A percentile compares a stretch with the other conserved stretches of the same genome.
phyloP scores from a whole-genome alignment of 257 asterid genomes.

The Plantago elongata region DNA sequence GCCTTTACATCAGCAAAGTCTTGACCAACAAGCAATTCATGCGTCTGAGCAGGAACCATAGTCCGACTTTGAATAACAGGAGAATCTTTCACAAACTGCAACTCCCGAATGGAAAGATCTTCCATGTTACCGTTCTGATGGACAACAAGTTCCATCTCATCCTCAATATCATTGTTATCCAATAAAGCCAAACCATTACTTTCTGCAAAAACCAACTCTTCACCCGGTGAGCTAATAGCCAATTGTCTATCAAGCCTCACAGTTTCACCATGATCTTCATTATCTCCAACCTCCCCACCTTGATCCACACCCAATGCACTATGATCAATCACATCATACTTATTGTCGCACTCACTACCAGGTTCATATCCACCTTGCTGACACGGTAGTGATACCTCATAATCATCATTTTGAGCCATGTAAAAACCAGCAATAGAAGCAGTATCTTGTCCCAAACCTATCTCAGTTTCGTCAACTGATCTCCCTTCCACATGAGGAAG shows the following conservation, averaged over 20 bases:
- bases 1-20: slow-evolving; percentile 64
- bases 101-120: slow-evolving; percentile 26
- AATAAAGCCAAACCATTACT: slow-evolving; percentile 8
- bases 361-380: slow-evolving; percentile 26
- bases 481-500: slow-evolving; percentile 30
- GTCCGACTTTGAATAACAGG: slow-evolving; percentile 50
- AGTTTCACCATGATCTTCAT: slow-evolving; percentile 28
- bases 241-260: slow-evolving; percentile 28
- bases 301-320: slow-evolving; percentile 16
- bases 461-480: slow-evolving; percentile 17
- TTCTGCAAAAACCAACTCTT: slow-evolving; percentile 32
- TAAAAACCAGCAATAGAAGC: slow-evolving; percentile 16
- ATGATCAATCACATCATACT: slow-evolving; percentile 27
- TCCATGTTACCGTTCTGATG: slow-evolving; percentile 35
- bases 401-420: slow-evolving; percentile 24
- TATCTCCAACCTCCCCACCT: slow-evolving; percentile 19
- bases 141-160: slow-evolving; percentile 32
- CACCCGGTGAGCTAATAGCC: slow-evolving; percentile 27
- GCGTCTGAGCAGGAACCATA: slow-evolving; percentile 28
- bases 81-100: slow-evolving; percentile 35
- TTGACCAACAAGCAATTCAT: slow-evolving; percentile 60
- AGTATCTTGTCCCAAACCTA: slow-evolving; percentile 24
- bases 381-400: slow-evolving; percentile 28
- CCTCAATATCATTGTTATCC: slow-evolving; percentile 34
- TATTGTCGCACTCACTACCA: slow-evolving; percentile 32